phyloP scores from a whole-genome alignment of 1,139 yeast genomes.

The Wickerhamomyces sp. region DNA sequence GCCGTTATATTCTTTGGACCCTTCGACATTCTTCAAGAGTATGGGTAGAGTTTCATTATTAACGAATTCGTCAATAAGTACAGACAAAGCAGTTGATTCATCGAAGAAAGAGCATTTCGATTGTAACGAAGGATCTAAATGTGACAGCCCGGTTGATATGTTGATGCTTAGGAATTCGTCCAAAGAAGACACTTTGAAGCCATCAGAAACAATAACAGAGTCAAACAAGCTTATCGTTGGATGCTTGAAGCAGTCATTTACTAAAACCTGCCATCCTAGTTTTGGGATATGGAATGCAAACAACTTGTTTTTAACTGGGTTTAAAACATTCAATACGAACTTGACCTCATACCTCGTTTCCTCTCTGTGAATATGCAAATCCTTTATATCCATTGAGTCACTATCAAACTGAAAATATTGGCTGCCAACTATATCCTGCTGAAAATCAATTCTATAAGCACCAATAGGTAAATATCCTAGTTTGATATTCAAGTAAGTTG shows the following conservation, averaged over 20 bases:
- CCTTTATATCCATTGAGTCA: slow-evolving; percentile 16
- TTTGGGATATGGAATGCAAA: slow-evolving; percentile 25
- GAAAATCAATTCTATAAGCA: slow-evolving; percentile 25
- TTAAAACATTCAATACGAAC: slow-evolving; percentile 16
- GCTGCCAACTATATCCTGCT: slow-evolving; percentile 24
- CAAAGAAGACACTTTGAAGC: slow-evolving; percentile 14
- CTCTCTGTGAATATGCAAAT: slow-evolving; percentile 11
- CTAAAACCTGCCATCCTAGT: slow-evolving; percentile 27
- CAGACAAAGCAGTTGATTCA: slow-evolving; percentile 31
- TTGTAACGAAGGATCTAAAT: slow-evolving; percentile 12
- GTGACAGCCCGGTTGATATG: slow-evolving; percentile 12
- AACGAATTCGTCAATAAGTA: slow-evolving; percentile 26
- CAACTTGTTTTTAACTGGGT: slow-evolving; percentile 17
- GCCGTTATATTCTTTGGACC: slow-evolving; percentile 12
- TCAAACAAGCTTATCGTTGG: slow-evolving; percentile 22
- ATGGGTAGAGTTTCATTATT: slow-evolving; percentile 24
- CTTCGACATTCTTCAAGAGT: slow-evolving; percentile 23
- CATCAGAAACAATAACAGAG: slow-evolving; percentile 9
- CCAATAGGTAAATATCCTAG: slow-evolving; percentile 30
- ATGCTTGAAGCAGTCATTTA: slow-evolving; percentile 28
- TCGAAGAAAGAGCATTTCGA: slow-evolving; percentile 23
- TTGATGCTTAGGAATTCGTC: slow-evolving; percentile 9
- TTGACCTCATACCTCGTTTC: slow-evolving; percentile 25
- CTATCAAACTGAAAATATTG: slow-evolving; percentile 16
- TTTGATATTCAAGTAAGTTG: slow-evolving; percentile 26